phyloP scores from a whole-genome alignment of 2,329 filamentous ascomycete genomes.

The Claviceps sorghi region DNA sequence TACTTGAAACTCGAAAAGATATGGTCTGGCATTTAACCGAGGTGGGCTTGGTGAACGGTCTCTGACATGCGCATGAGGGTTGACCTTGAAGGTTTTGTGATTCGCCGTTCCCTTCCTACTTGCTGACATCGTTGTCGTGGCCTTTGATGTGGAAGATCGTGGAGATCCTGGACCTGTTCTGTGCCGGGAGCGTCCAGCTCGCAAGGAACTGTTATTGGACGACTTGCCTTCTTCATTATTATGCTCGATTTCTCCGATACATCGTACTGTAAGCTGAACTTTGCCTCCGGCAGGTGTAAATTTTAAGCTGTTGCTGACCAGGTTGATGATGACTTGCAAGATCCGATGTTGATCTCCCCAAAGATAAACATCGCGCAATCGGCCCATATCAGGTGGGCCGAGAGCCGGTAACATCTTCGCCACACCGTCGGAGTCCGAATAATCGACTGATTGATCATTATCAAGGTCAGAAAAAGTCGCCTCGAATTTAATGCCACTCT shows the following conservation, averaged over 20 bases:
- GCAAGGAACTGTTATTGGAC: constrained; percentile 27
- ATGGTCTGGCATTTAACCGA: constrained; percentile 46
- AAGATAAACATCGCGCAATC: constrained; percentile 70
- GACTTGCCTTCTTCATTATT: constrained; percentile 30
- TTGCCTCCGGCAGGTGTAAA: constrained; percentile 68
- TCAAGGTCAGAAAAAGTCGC: constrained; percentile 48
- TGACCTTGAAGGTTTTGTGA: constrained; percentile 41
- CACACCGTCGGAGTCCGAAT: constrained; percentile 17
- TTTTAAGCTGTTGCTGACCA: constrained; percentile 84
- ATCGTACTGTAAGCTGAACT: constrained; percentile 64
- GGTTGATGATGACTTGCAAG: constrained; percentile 81
- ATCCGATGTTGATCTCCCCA: constrained; percentile 91
- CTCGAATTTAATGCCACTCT: constrained; percentile 58
- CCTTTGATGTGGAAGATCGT: constrained; percentile 34
- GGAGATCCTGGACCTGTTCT: constrained; percentile 34
- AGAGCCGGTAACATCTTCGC: constrained; percentile 37
- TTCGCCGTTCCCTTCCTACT: constrained; percentile 31
- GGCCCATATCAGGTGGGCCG: constrained; percentile 49
- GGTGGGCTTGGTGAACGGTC: constrained; percentile 47
- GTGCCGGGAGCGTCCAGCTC: constrained; percentile 27
- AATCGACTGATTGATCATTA: constrained; percentile 12
- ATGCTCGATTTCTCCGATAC: constrained; percentile 44
- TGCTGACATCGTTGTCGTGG: constrained; percentile 9
- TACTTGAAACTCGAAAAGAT: constrained; percentile 76
- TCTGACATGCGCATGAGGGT: constrained; percentile 30